Evolutionary conservation across 2,329 filamentous ascomycete species (phyloP), one percentile per base, ranked within the genome.

Genomic region (Aspergillus sp.): DNA sequence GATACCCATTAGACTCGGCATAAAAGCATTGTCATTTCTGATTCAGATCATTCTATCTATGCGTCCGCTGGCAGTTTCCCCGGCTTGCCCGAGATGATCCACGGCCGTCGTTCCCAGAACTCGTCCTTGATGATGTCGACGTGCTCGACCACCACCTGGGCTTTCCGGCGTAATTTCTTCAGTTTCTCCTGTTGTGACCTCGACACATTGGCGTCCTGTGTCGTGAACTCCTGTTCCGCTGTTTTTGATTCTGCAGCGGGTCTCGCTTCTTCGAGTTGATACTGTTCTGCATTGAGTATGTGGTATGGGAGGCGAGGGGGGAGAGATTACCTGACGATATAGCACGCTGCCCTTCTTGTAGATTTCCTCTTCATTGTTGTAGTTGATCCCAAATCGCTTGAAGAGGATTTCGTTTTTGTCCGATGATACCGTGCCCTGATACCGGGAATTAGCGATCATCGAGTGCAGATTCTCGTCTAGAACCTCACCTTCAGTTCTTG

Each of bases 351-450:
- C 94, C 70, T 97, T 99, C 71, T 88, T 94, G 72, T 84, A 96
- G 14, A 97, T 91, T 58, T 95, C 91, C 0, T 85, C 85, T 71
- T 99, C 94, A 61, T 96, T 94, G 72, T 99, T 99, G 75, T 99
- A 99, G 74, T 99, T 99, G 68, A 97, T 92, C 2, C 86, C 84
- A 71, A 96, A 97, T 21, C 82, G 81, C 1, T 86, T 88, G 71
- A 94, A 99, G 13, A 99, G 76, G 17, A 99, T 95, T 76, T 99
- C 94, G 67, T 99, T 94, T 76, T 99, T 99, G 65, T 97, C 91
- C 2, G 85, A 80, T 3, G 92, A 84, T 1, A 95, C 73, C 0
- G 91, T 95, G 3, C 93, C 92, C 88, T 92, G 45, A 10, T 34
- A 31, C 25, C 60, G 70, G 52, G 69, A 57, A 47, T 44, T 45